Base-by-base conservation (phyloP, 202 grass and related monocot species). In the Eragrostis tef region DNA sequence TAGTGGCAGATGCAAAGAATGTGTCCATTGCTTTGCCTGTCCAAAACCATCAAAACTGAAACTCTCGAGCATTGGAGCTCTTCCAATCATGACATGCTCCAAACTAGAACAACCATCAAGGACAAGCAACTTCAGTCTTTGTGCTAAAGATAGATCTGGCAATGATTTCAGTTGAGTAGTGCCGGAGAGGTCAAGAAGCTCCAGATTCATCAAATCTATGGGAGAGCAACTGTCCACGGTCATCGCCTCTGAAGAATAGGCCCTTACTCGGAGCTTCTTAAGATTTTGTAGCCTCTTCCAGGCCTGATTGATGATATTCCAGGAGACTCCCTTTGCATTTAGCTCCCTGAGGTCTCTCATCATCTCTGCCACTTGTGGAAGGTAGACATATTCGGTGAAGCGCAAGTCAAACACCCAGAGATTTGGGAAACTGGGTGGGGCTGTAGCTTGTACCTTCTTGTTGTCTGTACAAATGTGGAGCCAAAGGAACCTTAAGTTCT, bases 1-100 rank as follows among this genome's bases (percentile, higher is more conserved):
- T 50, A 9, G 11, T 36, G 74, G 75, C 16, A 64, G 59, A 0
- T 50, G 16, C 50, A 36, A 63, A 3, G 44, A 20, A 64, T 64
- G 75, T 5, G 25, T 64, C 75, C 75, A 79, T 1, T 67, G 16
- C 12, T 52, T 7, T 53, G 29, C 3, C 10, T 46, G 24, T 16
- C 75, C 59, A 50, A 50, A 51, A 65, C 75, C 77, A 54, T 53
- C 77, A 0, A 79, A 79, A 64, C 77, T 79, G 7, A 79, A 79
- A 67, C 20, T 42, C 51, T 67, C 46, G n/a, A 61, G 77, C 31
- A 53, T 31, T 54, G 76, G 61, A 66, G 13, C n/a, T 51, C 27
- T 14, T 51, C 24, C 0, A 7, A 63, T 1, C 3, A 8, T 27
- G 12, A 79, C 29, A 4, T 52, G 13, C 5, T 24, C 12, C 47